Conservation (phyloP, 1,284 basidiomycete genomes). For the Marasmius fiardii region DNA sequence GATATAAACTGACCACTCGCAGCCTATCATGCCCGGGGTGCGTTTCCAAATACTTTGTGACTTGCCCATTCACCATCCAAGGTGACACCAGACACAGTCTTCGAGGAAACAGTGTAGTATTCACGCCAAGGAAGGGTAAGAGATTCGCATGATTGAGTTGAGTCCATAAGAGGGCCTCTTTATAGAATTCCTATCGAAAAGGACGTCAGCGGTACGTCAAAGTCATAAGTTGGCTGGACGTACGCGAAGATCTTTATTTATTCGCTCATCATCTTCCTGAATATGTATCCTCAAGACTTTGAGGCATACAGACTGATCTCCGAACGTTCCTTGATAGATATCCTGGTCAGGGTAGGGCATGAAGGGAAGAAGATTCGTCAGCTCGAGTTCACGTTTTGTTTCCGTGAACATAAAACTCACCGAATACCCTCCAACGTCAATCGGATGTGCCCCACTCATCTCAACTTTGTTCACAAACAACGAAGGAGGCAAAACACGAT, state of each 20-base stretch:
- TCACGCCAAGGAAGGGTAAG: slow-evolving; percentile 14
- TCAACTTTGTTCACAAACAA: not conserved
- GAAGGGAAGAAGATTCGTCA: no score
- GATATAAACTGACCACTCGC: not conserved
- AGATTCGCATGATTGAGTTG: slow-evolving; percentile 13
- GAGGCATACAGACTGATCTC: slow-evolving; percentile 6
- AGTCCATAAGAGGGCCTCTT: slow-evolving; percentile 15
- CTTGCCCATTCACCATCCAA: slow-evolving; percentile 14
- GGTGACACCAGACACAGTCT: slow-evolving; percentile 13
- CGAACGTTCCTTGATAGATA: slow-evolving; percentile 10
- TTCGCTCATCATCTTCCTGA: not conserved
- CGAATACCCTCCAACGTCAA: not conserved
- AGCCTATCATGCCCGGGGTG: slow-evolving; percentile 9
- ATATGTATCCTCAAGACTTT: slow-evolving; percentile 13
- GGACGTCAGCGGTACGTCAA: no score
- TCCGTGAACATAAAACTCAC: not conserved
- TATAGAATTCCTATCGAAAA: slow-evolving; percentile 10
- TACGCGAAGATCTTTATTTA: no score
- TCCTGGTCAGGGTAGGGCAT: no score
- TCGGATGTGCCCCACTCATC: not conserved
- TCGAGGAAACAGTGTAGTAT: slow-evolving; percentile 3
- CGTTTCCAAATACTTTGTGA: slow-evolving; percentile 6
- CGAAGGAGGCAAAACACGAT: not conserved
- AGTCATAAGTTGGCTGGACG: no score
- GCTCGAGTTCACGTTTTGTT: not conserved